Conservation (phyloP, 2,329 filamentous ascomycete species). For the Capronia americana region DNA sequence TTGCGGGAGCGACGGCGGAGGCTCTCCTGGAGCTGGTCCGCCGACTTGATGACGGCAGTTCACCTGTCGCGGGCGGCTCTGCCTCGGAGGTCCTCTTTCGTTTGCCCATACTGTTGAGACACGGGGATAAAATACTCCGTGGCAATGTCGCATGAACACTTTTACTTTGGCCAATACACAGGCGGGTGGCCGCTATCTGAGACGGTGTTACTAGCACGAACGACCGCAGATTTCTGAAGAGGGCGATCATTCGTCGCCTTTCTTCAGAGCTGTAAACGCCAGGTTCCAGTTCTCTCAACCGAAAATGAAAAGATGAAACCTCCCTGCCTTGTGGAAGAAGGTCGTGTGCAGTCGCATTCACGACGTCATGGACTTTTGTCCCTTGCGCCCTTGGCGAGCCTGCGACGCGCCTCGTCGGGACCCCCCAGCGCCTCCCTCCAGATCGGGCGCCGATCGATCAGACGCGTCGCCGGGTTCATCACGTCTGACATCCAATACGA, state of each 20-base stretch:
- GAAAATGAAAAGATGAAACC: not conserved
- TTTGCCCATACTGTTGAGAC: constrained; percentile 36
- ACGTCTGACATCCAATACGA: not conserved
- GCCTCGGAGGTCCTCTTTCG: constrained; percentile 33
- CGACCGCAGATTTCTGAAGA: not conserved
- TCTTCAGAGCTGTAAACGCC: not conserved
- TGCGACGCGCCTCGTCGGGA: not conserved
- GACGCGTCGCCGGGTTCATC: not conserved
- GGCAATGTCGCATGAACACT: constrained; percentile 9
- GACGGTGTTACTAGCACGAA: not conserved
- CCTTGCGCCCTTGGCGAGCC: not conserved
- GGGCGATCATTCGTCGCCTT: not conserved
- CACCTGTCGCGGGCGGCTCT: not conserved
- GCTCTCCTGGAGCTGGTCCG: constrained; percentile 38
- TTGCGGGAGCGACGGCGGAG: constrained; percentile 32
- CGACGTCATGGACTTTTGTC: constrained; percentile 9
- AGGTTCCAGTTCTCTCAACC: not conserved
- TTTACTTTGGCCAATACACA: not conserved
- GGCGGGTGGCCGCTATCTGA: not conserved
- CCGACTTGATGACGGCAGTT: constrained; percentile 23
- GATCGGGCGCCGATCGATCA: constrained; percentile 1
- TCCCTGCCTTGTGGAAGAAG: not conserved
- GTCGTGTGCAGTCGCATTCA: not conserved
- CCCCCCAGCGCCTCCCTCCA: not conserved
- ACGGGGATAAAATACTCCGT: not conserved